Percentiles rank a stretch among this genome's conserved stretches.
These are phyloP conservation scores for Tardiomyces blankii DNA, from an alignment of 1,139 yeast species.

Conservation along the genomic window DNA sequence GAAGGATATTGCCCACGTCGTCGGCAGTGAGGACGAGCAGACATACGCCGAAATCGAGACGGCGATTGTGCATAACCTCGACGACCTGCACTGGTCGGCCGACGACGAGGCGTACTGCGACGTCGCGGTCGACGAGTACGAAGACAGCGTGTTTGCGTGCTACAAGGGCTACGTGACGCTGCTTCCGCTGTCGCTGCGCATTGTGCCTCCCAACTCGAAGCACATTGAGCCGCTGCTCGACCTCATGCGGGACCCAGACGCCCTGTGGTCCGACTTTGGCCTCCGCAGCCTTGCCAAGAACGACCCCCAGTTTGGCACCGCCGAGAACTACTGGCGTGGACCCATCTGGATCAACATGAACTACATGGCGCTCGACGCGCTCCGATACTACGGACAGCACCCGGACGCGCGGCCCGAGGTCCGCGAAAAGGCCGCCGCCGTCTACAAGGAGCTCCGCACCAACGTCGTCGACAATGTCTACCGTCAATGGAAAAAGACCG, in stretches of 20 bases:
- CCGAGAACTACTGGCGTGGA: slow-evolving; percentile 93
- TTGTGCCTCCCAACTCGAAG: slow-evolving; percentile 41
- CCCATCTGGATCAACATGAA: slow-evolving; percentile 92
- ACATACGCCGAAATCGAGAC: slow-evolving; percentile 42
- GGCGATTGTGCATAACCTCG: slow-evolving; percentile 52
- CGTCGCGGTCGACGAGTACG: slow-evolving; percentile 61
- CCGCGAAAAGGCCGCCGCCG: slow-evolving; percentile 29
- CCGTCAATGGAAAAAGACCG: slow-evolving; percentile 60
- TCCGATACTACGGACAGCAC: slow-evolving; percentile 39
- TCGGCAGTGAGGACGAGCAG: slow-evolving; percentile 48
- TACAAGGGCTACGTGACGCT: slow-evolving; percentile 82
- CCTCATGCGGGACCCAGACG: slow-evolving; percentile 54
- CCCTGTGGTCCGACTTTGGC: slow-evolving; percentile 73
- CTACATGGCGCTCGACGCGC: slow-evolving; percentile 64
- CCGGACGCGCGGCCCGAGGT: slow-evolving; percentile 13
- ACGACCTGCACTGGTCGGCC: slow-evolving; percentile 71
- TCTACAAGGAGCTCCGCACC: slow-evolving; percentile 48
- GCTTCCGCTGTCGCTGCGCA: slow-evolving; percentile 72
- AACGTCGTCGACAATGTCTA: slow-evolving; percentile 62
- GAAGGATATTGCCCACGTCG: slow-evolving; percentile 58
- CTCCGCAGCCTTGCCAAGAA: slow-evolving; percentile 67
- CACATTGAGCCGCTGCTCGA: slow-evolving; percentile 41
- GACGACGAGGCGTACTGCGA: slow-evolving; percentile 70
- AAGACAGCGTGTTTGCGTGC: slow-evolving; percentile 57
- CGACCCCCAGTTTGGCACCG: slow-evolving; percentile 58